Base-by-base conservation (phyloP, 2,329 filamentous ascomycete species). In the Penicillium aurantiogriseum region DNA sequence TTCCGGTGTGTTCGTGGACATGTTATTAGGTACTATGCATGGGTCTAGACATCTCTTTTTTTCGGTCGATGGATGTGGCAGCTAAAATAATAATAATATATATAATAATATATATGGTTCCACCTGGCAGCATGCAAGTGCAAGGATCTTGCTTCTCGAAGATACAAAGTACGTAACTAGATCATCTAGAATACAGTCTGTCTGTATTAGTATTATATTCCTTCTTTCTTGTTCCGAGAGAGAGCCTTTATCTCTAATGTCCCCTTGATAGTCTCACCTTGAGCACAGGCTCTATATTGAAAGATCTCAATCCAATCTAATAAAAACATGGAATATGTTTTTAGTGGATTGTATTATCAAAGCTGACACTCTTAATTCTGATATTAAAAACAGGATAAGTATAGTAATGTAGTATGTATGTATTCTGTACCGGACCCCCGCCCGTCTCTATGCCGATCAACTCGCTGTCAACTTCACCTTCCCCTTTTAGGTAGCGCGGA, bases 111-210 rank as follows among this genome's bases (percentile, higher is more conserved):
- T 27, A 33, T 38, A 58, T 39, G 13, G 15, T 35, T 44, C 27
- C 19, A 25, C 58, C 54, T 55, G 42, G 48, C 39, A 58, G 10
- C n/a, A 29, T 33, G 36, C 29, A 51, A 11, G 17, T 39, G 23
- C 42, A 60, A 47, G 51, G 55, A 43, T 47, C 19, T 55, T 29
- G 38, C 31, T 51, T 51, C 47, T 48, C 44, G 43, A 45, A 33
- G 5, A 27, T 47, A 25, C 27, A 8, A 33, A 31, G 29, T 31
- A 21, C 35, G 21, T 25, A 47, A 33, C 31, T 33, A 11, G 15
- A 33, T 15, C 45, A 25, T 2, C 17, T 19, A 10, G 11, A 21
- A 10, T 46, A 45, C 43, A 17, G 3, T 46, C 4, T 15, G 10
- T 43, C 42, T 29, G 42, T 44, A 27, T 23, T 17, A 8, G 21